These are phyloP conservation scores for Ogataea nonfermentans DNA, from an alignment of 805 yeast genomes.

Conservation along the genomic window DNA sequence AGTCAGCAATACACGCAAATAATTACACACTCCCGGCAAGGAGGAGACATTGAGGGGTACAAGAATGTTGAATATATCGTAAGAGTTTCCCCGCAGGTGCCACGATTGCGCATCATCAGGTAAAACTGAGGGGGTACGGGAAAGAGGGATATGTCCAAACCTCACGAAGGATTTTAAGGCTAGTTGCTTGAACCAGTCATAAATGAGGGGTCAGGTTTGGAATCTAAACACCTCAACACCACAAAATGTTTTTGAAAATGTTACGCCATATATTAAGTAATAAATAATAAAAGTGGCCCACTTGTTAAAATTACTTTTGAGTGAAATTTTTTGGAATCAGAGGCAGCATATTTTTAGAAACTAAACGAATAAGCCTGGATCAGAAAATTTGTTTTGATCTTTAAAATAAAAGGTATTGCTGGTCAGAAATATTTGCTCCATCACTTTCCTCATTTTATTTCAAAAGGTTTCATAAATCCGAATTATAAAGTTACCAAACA, in stretches of 20 bases:
- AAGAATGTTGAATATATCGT: neutral
- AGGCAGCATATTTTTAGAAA: slow-evolving; percentile 12
- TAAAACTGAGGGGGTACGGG: slow-evolving; percentile 5
- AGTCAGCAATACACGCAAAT: slow-evolving; percentile 5
- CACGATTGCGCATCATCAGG: slow-evolving; percentile 2
- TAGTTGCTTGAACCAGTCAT: too few relatives aligned
- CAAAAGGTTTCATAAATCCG: too few relatives aligned
- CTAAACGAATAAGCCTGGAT: slow-evolving; percentile 7
- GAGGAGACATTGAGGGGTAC: slow-evolving; percentile 15
- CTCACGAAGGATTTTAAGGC: too few relatives aligned
- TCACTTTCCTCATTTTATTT: too few relatives aligned
- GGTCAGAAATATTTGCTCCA: too few relatives aligned
- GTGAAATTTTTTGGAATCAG: slow-evolving; percentile 1
- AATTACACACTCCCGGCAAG: neutral
- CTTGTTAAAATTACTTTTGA: slow-evolving; percentile 1
- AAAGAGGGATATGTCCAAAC: slow-evolving; percentile 1
- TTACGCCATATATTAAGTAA: too few relatives aligned
- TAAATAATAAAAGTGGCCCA: too few relatives aligned
- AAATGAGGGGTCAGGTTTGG: too few relatives aligned
- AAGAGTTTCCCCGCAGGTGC: slow-evolving; percentile 4
- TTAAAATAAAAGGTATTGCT: neutral
- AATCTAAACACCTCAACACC: too few relatives aligned
- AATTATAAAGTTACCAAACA: too few relatives aligned
- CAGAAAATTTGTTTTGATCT: slow-evolving; percentile 4
- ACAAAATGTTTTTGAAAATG: too few relatives aligned